Base-by-base conservation (phyloP, 1,139 yeast species). In the Sugiyamaella sp. region DNA sequence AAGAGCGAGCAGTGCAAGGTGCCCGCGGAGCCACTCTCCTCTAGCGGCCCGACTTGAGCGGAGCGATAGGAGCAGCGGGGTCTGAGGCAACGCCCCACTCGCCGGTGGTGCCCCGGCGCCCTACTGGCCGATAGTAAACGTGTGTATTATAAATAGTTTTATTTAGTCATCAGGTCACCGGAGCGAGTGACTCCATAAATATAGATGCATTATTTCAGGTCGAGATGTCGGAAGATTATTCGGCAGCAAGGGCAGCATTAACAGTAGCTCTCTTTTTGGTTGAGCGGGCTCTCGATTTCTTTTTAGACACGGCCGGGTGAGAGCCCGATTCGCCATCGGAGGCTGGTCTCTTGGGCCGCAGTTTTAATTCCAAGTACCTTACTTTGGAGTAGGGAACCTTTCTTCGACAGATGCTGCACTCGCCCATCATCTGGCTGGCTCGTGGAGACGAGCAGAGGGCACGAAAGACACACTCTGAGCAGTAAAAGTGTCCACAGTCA, bases 401-500 rank as follows among this genome's bases (percentile, higher is more conserved):
- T 37, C 64, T 56, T 19, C 74, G 65, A 58, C 75, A 71, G 21
- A 71, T 61, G 38, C 71, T 62, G 63, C 75, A 71, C 46, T 62
- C 66, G 10, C 74, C 74, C 2, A 48, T 52, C 6, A 49, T 40
- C 6, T 49, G 46, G 4, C 64, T 67, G 9, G 73, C 68, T 8
- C 61, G 47, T 1, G 58, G 49, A 1, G 66, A 55, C 10, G 68
- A 63, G 14, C 68, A 60, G 20, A 71, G 62, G 4, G 74, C 74
- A 37, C 64, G 59, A 35, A 68, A 69, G 1, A 70, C 65, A 52
- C 74, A 71, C 38, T 70, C 71, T 43, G 62, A 59, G 57, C 74
- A 71, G 57, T 71, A 71, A 44, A 67, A 49, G 54, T 71, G 74
- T 17, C 74, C 74, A 57, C 74, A 71, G 10, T 67, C 67, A 1